These are phyloP conservation scores for Jimgerdemannia flammicorona DNA, from an alignment of 192 early-diverging fungal genomes.

Conservation along the genomic window DNA sequence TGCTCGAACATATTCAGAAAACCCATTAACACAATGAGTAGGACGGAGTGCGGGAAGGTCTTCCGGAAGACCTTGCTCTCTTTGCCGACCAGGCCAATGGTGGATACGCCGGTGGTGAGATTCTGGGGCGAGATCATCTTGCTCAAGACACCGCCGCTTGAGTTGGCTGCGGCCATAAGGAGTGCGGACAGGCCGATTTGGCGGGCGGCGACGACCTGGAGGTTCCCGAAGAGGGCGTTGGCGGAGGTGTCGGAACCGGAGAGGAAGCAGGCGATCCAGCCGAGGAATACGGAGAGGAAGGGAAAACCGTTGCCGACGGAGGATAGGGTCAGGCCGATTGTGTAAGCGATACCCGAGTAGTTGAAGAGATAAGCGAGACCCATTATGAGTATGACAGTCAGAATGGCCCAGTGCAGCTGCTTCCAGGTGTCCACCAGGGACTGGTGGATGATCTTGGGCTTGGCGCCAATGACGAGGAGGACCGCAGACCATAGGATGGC, in stretches of 20 bases:
- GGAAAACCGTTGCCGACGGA: constrained; percentile 34
- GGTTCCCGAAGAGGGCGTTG: constrained; percentile 35
- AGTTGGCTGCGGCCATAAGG: constrained; percentile 37
- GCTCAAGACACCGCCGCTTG: constrained; percentile 23
- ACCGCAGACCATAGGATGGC: constrained; percentile 13
- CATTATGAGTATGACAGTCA: constrained; percentile 36
- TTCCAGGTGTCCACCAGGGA: constrained; percentile 12
- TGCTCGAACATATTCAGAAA: constrained; percentile 28
- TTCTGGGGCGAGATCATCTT: constrained; percentile 41
- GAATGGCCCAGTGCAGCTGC: constrained; percentile 20
- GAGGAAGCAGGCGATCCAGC: constrained; percentile 36
- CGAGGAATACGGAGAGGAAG: constrained; percentile 33
- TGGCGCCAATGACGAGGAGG: constrained; percentile 18
- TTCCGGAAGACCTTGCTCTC: constrained; percentile 28
- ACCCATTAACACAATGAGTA: constrained; percentile 24
- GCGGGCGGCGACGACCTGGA: constrained; percentile 37
- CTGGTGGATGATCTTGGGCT: constrained; percentile 13
- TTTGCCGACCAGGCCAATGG: constrained; percentile 29
- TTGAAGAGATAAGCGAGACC: constrained; percentile 35
- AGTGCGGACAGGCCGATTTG: constrained; percentile 28
- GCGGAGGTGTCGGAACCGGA: constrained; percentile 34
- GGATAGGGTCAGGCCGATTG: constrained; percentile 27
- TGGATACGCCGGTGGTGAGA: constrained; percentile 33
- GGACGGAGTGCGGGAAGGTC: constrained; percentile 29
- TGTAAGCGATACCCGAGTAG: constrained; percentile 31